Conservation (phyloP, 208 protist genomes). For the Leishmania guyanensis region DNA sequence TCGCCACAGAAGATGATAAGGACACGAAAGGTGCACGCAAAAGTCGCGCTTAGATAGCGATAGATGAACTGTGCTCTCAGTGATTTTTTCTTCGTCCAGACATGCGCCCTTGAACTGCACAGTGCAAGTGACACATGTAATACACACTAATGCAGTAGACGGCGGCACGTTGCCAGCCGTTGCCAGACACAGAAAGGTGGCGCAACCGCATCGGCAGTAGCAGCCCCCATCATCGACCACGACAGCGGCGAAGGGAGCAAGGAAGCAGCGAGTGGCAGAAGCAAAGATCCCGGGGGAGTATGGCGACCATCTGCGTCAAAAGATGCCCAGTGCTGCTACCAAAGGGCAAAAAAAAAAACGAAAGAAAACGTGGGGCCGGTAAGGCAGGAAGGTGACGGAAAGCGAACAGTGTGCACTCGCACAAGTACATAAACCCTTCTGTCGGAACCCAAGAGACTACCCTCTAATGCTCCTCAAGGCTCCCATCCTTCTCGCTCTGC, state of each 20-base stretch:
- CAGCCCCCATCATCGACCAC: not conserved
- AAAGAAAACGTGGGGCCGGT: not conserved
- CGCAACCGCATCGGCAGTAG: not conserved
- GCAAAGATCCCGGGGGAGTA: not conserved
- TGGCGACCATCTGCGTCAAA: conserved; percentile 2
- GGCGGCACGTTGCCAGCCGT: not conserved
- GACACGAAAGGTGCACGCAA: not conserved
- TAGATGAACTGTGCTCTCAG: not conserved
- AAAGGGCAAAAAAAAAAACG: not conserved
- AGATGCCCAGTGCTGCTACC: not conserved
- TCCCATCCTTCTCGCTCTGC: not conserved
- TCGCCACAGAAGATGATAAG: not conserved
- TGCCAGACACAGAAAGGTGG: not conserved
- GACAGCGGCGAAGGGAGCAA: not conserved
- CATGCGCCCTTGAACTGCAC: not conserved
- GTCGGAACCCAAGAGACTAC: not conserved
- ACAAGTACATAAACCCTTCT: not conserved
- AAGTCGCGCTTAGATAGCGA: not conserved
- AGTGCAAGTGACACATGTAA: not conserved
- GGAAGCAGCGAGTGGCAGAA: not conserved
- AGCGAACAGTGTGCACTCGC: not conserved
- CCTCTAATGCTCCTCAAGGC: not conserved
- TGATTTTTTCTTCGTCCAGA: not conserved
- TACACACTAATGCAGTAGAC: not conserved
- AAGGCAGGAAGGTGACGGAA: not conserved